phyloP scores from a whole-genome alignment of 768 basidiomycete genomes.

The Suillus variegatus region DNA sequence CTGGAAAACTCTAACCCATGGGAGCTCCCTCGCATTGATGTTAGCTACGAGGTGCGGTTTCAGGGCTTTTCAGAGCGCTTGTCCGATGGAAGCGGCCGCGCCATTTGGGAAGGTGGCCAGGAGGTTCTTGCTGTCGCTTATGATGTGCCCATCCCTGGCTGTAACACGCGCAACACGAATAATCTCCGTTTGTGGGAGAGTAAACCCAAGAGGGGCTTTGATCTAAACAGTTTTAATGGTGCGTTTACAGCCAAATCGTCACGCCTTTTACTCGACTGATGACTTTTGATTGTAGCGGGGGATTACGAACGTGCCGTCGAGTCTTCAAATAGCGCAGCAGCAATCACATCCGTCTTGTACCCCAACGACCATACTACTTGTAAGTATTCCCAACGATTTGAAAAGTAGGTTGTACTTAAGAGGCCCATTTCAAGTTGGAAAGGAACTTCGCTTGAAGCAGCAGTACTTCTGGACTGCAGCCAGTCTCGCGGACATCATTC shows the following conservation, averaged over 20 bases:
- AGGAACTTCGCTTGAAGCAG: conserved; percentile 89
- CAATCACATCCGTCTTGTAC: conserved; percentile 94
- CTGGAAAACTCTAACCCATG: conserved; percentile 85
- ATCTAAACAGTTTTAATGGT: conserved; percentile 96
- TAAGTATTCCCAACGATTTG: conserved; percentile 27
- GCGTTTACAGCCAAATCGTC: conserved; percentile 6
- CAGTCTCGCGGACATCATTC: conserved; percentile 83
- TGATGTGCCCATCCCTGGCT: conserved; percentile 91
- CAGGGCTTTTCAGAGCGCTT: conserved; percentile 80
- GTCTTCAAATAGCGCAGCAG: conserved; percentile 85
- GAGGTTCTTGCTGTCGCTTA: conserved; percentile 94
- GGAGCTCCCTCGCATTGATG: conserved; percentile 86
- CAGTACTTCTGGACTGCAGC: conserved; percentile 97
- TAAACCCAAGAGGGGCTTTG: conserved; percentile 88
- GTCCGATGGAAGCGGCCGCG: conserved; percentile 58
- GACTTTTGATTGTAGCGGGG: conserved; percentile 55
- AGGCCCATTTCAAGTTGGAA: conserved; percentile 56
- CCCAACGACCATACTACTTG: conserved; percentile 88
- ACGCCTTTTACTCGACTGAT: background rate
- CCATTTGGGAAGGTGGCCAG: conserved; percentile 84
- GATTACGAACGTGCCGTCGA: conserved; percentile 91
- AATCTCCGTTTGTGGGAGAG: conserved; percentile 86
- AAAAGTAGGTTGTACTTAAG: background rate
- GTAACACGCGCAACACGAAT: conserved; percentile 81
- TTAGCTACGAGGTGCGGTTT: conserved; percentile 84